Evolutionary conservation across 2,329 filamentous ascomycete species (phyloP), one percentile per base, ranked within the genome.

Genomic region (Microcyclospora tardicrescens): DNA sequence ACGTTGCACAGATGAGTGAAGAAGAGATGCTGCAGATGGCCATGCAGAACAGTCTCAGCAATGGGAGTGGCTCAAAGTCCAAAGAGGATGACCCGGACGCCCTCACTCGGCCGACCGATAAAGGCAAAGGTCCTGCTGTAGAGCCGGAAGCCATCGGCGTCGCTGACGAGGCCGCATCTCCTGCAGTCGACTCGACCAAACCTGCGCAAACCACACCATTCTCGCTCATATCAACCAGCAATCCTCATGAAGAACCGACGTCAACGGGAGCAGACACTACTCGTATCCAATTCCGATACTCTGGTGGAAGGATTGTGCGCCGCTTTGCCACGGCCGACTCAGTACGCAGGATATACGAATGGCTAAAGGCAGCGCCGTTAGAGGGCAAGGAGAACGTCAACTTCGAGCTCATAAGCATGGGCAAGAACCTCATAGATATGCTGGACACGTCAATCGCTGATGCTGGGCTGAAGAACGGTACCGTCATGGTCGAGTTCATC

Each of bases 1-100:
- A 89, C 47, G 75, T 95, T 2, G 81, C 82, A 42, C 77, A 82
- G 30, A 89, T 98, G 80, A 94, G 85, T 0, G 91, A 98, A 57
- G 87, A 96, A 36, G 87, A 98, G 64, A 93, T 94, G 86, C 67
- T 98, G 50, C 82, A 95, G 60, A 79, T 95, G 73, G 91, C 91
- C 0, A 61, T 98, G 56, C 78, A 87, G 58, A 91, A 93, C 63
- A 95, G 87, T 56, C 65, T 96, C 34, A 79, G 77, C 11, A 73
- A 64, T 37, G 60, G 71, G 27, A 65, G 63, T 28, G 62, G 59
- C 13, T 61, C 55, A 35, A 37, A 44, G 14, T 52, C 73, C 0
- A 79, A 75, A 49, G 67, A 81, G 6, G 72, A 79, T 42, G 89
- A 96, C 50, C 89, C 89, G 0, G 91, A 98, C 61, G 79, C 84